Evolutionary conservation across 306 rosid species (phyloP).

Genomic region (Lithocarpus polystachyus): DNA sequence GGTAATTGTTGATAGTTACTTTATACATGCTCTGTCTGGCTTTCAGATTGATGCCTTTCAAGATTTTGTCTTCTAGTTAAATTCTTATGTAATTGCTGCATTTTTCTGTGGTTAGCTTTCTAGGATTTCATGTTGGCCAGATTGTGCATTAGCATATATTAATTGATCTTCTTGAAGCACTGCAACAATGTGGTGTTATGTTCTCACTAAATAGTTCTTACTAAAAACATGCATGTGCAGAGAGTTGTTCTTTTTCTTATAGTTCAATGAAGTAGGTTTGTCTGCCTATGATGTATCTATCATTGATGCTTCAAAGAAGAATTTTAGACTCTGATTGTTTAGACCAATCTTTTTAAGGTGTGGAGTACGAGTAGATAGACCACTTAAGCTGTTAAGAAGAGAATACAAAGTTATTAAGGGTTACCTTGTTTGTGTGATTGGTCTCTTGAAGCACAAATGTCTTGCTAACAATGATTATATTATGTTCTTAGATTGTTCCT

Average conservation of each 20-base stretch:
- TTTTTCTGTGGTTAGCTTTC: neutral
- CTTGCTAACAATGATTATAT: neutral
- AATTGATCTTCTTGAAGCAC: neutral
- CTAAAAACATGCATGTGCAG: too few species aligned
- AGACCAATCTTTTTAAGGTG: neutral
- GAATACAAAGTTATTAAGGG: neutral
- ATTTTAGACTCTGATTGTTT: neutral
- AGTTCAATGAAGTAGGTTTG: neutral
- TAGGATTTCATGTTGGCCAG: neutral
- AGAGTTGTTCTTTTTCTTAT: neutral
- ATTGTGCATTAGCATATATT: neutral
- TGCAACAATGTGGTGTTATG: neutral
- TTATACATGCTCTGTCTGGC: neutral
- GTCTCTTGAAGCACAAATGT: neutral
- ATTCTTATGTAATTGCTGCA: neutral
- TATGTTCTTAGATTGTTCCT: conserved; percentile 77
- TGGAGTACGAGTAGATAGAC: neutral
- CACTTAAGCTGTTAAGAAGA: neutral
- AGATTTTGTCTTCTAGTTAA: neutral
- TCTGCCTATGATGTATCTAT: neutral
- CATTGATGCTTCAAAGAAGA: neutral
- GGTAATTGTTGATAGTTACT: conserved; percentile 47
- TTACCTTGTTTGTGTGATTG: neutral
- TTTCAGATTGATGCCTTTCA: neutral
- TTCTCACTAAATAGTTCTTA: neutral